phyloP scores from a whole-genome alignment of 1,284 basidiomycete species.

The Rhodotorula sp. region DNA sequence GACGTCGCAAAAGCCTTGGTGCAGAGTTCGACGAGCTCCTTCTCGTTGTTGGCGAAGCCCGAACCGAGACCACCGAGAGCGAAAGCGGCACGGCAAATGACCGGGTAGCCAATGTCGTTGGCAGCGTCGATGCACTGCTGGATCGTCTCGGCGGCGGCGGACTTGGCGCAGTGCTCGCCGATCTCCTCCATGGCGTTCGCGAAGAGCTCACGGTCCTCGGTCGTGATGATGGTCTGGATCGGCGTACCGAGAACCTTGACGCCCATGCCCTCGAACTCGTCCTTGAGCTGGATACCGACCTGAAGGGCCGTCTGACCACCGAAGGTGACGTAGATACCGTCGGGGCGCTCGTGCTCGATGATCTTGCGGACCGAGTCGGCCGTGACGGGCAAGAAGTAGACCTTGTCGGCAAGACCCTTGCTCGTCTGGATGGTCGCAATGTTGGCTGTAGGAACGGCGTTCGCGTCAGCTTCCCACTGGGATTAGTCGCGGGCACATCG shows the following conservation, averaged over 20 bases:
- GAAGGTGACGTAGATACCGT: slow-evolving; percentile 98
- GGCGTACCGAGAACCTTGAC: slow-evolving; percentile 94
- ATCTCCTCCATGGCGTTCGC: slow-evolving; percentile 94
- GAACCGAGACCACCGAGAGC: slow-evolving; percentile 92
- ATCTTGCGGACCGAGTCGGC: slow-evolving; percentile 97
- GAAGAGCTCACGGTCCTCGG: slow-evolving; percentile 94
- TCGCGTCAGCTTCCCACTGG: slow-evolving; percentile 64
- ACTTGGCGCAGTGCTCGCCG: slow-evolving; percentile 90
- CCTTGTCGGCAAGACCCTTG: slow-evolving; percentile 95
- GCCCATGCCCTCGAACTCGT: slow-evolving; percentile 84
- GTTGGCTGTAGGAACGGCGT: slow-evolving; percentile 58
- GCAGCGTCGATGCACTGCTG: slow-evolving; percentile 88
- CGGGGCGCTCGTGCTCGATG: slow-evolving; percentile 96
- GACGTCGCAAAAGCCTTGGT: slow-evolving; percentile 93
- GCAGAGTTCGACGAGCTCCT: slow-evolving; percentile 81
- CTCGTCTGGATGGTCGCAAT: slow-evolving; percentile 99
- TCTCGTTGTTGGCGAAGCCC: slow-evolving; percentile 89
- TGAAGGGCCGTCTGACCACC: slow-evolving; percentile 97
- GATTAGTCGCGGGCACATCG: slow-evolving; percentile 55
- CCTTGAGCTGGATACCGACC: slow-evolving; percentile 95
- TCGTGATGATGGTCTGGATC: slow-evolving; percentile 95
- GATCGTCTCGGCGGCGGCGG: slow-evolving; percentile 70
- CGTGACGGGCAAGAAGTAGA: slow-evolving; percentile 97
- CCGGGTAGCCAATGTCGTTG: slow-evolving; percentile 84
- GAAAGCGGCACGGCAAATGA: slow-evolving; percentile 95